phyloP scores from a whole-genome alignment of 169 alveolate genomes.

The Eimeria falciformis region DNA sequence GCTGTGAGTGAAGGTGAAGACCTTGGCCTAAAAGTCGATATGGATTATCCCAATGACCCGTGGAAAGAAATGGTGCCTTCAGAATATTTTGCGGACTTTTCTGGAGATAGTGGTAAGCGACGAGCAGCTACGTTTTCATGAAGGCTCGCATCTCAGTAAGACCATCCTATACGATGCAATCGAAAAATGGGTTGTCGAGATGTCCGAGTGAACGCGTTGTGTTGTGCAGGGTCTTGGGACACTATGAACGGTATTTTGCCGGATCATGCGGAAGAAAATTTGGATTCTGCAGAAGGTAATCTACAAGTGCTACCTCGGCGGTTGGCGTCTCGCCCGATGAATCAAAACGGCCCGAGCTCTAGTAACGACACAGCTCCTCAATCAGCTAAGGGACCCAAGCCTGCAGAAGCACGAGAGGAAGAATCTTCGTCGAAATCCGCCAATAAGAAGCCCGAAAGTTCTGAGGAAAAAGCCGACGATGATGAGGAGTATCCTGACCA shows the following conservation, averaged over 20 bases:
- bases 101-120: constrained; percentile 17
- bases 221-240: background rate
- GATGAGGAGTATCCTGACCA: constrained; percentile 47
- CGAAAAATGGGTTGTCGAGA: background rate
- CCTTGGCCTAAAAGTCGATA: background rate
- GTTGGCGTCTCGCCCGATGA: background rate
- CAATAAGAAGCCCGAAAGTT: background rate
- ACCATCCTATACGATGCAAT: background rate
- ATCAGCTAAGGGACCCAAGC: constrained; percentile 3
- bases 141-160: background rate
- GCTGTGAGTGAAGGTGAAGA: background rate
- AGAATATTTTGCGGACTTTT: background rate
- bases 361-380: background rate
- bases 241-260: background rate
- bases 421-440: background rate
- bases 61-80: background rate
- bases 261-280: too few species aligned
- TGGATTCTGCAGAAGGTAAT: background rate
- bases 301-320: background rate
- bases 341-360: background rate
- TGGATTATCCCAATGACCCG: background rate
- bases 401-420: constrained; percentile 16
- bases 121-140: background rate
- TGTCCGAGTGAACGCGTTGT: background rate
- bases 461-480: constrained; percentile 9